phyloP scores from a whole-genome alignment of 2,329 filamentous ascomycete species.

The Aspergillus pseudotamarii region DNA sequence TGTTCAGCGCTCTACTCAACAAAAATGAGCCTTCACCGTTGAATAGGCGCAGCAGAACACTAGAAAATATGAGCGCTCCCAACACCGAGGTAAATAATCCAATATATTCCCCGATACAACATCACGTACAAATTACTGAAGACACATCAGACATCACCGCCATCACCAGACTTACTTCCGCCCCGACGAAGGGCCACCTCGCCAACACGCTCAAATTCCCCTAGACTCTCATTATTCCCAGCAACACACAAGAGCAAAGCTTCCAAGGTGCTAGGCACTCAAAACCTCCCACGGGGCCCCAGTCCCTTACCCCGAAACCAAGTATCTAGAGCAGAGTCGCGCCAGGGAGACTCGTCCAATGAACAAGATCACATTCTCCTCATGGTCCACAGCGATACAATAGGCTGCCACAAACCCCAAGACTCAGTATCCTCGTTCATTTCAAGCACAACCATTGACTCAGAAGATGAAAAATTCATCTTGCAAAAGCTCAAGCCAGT shows the following conservation, averaged over 20 bases:
- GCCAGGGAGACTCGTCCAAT: conserved; percentile 20
- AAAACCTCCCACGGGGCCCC: conserved; percentile 33
- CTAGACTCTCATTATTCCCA: conserved; percentile 45
- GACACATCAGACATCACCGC: conserved; percentile 6
- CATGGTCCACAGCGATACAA: conserved; percentile 12
- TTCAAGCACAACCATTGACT: conserved; percentile 17
- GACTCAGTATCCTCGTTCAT: conserved; percentile 23
- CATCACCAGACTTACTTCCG: conserved; percentile 18
- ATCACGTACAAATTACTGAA: conserved; percentile 1
- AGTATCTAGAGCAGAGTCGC: conserved; percentile 19
- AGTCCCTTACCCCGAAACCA: conserved; percentile 29
- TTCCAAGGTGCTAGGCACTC: conserved; percentile 32
- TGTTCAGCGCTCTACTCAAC: conserved; percentile 78
- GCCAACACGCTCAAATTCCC: conserved; percentile 36
- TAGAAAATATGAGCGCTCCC: conserved; percentile 57
- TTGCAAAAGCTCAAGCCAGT: conserved; percentile 20
- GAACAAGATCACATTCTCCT: conserved; percentile 12
- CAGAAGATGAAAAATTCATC: conserved; percentile 20
- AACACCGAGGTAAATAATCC: conserved; percentile 44
- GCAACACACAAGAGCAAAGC: conserved; percentile 34
- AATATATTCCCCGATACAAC: background rate
- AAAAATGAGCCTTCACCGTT: conserved; percentile 42
- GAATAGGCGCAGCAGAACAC: conserved; percentile 39
- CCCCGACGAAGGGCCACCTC: conserved; percentile 41
- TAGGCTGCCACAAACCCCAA: conserved; percentile 18